Base-by-base conservation (phyloP, 768 basidiomycete species). In the Sporobolomyces roseus region DNA sequence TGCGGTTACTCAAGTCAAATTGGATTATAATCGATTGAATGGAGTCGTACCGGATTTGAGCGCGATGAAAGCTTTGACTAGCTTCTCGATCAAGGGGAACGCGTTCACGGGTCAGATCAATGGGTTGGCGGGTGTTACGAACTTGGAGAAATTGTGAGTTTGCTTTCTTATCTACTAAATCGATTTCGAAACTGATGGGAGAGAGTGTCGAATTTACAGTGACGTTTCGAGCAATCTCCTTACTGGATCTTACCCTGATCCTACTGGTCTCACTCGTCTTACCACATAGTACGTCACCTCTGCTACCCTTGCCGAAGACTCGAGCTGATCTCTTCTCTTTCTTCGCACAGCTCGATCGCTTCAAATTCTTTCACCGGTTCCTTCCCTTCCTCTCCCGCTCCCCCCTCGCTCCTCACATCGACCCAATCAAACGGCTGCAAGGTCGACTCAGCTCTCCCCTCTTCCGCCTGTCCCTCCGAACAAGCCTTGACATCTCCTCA, bases 111-210 rank as follows among this genome's bases (percentile, higher is more conserved):
- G 68, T 2, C 41, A 46, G 21, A 41, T 68, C 25, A 35, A 7
- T 19, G 59, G 53, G 8, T 32, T 74, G 23, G 45, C 16, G 1
- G 27, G 25, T 25, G 52, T 63, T 16, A 35, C 45, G n/a, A 52
- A 69, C 19, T 62, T 74, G 29, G 45, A 49, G 29, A 74, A 62
- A 59, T 35, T 74, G 72, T 73, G 25, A 55, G 72, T 49, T 13
- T 41, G 35, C 41, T 4, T 35, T 35, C 10, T 16, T 25, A n/a
- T n/a, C n/a, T n/a, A n/a, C n/a, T n/a, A n/a, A n/a, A n/a, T n/a
- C 41, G 23, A 32, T 21, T 19, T 23, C 10, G 29, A n/a, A 0
- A 12, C 8, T 12, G 3, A 7, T 53, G 6, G n/a, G 10, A 33
- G 14, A n/a, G 10, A 38, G 7, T 27, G 3, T 55, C 35, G 10